Percentiles rank a stretch among this genome's conserved stretches.
Evolutionary conservation across 495 filamentous ascomycete genomes (phyloP).

Genomic region (Talaromyces proteolyticus): DNA sequence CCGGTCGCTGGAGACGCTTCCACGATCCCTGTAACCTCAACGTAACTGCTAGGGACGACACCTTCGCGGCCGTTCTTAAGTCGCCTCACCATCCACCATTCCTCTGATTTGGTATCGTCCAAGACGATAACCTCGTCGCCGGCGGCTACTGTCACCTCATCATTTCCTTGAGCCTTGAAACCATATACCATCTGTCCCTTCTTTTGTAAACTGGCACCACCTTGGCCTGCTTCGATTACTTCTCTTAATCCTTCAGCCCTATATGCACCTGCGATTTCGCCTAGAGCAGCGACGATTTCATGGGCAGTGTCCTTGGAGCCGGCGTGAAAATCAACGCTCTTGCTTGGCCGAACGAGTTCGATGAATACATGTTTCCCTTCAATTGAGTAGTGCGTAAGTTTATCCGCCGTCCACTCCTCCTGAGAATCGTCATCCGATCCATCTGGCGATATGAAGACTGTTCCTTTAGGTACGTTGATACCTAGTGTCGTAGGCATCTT

Average conservation of each 20-base stretch:
- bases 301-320: slow-evolving; percentile 94
- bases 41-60: slow-evolving; percentile 97
- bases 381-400: slow-evolving; percentile 89
- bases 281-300: slow-evolving; percentile 82
- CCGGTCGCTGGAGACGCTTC: slow-evolving; percentile 39
- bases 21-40: slow-evolving; percentile 71
- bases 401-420: slow-evolving; percentile 91
- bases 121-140: slow-evolving; percentile 89
- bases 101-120: slow-evolving; percentile 86
- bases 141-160: slow-evolving; percentile 87
- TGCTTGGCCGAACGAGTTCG: slow-evolving; percentile 84
- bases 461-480: slow-evolving; percentile 77
- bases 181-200: slow-evolving; percentile 85
- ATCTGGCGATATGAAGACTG: slow-evolving; percentile 89
- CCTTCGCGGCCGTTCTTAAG: slow-evolving; percentile 88
- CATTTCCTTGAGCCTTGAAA: slow-evolving; percentile 92
- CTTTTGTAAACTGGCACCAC: slow-evolving; percentile 60
- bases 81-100: slow-evolving; percentile 96
- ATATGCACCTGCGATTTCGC: slow-evolving; percentile 81
- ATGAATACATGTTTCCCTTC: slow-evolving; percentile 98
- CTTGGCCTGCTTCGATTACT: slow-evolving; percentile 72
- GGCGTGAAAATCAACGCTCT: slow-evolving; percentile 93
- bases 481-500: slow-evolving; percentile 95
- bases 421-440: slow-evolving; percentile 68
- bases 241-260: slow-evolving; percentile 81